Conservation (phyloP, 139 green algal genomes). For the Tetradesmus lagerheimii region DNA sequence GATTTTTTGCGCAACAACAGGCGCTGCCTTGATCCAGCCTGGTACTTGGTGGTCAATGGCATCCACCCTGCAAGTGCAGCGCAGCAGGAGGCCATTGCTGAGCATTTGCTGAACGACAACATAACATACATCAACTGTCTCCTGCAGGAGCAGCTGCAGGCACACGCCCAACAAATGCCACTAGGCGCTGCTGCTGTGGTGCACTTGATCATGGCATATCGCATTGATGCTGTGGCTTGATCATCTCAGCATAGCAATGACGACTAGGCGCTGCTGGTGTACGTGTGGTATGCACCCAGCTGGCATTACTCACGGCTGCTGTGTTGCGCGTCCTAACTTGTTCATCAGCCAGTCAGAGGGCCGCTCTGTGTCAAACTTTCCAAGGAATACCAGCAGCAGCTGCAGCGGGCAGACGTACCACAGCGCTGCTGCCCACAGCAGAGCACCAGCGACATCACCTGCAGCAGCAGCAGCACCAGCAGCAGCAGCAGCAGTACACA, state of each 20-base stretch:
- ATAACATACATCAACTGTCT: too few relatives aligned
- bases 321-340: conserved; percentile 11
- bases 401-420: conserved; percentile 75
- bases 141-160: too few relatives aligned
- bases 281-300: neutral
- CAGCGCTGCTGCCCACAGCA: conserved; percentile 69
- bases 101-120: too few relatives aligned
- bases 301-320: conserved; percentile 36
- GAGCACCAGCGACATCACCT: conserved; percentile 60
- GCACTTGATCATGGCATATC: too few relatives aligned
- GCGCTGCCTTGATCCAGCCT: conserved; percentile 27
- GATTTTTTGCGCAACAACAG: too few relatives aligned
- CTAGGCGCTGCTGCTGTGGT: too few relatives aligned
- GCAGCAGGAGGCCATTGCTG: too few relatives aligned
- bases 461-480: neutral
- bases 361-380: conserved; percentile 77
- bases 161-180: too few relatives aligned
- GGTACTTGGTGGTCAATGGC: conserved; percentile 60
- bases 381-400: conserved; percentile 86
- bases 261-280: neutral
- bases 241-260: too few relatives aligned
- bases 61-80: conserved; percentile 59
- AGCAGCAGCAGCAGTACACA: conserved; percentile 22
- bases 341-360: conserved; percentile 76
- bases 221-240: too few relatives aligned